Evolutionary conservation across 306 rosid species (phyloP).

Genomic region (Cicer arietinum): DNA sequence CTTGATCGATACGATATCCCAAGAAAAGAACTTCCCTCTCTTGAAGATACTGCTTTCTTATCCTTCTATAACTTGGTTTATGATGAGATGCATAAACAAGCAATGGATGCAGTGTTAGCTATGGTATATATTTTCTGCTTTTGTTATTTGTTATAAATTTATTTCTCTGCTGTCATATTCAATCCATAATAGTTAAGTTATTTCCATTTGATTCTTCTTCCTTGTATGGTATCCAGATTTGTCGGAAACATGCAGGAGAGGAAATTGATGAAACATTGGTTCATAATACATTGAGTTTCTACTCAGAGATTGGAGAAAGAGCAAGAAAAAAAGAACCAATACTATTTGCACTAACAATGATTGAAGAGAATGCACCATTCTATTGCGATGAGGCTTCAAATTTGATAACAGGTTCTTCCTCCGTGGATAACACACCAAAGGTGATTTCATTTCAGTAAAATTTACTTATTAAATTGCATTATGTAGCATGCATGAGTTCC

Average conservation of each 20-base stretch:
- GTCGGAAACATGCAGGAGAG: conserved; percentile 66
- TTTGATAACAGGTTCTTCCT: conserved; percentile 66
- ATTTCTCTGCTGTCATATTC: background rate
- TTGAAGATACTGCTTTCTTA: conserved; percentile 62
- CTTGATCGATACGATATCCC: conserved; percentile 65
- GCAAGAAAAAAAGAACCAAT: conserved; percentile 58
- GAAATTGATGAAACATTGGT: conserved; percentile 65
- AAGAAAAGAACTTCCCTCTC: conserved; percentile 65
- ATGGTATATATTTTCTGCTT: conserved; percentile 62
- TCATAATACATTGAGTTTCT: conserved; percentile 62
- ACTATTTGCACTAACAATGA: conserved; percentile 61
- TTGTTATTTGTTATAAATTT: background rate
- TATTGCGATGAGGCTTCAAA: conserved; percentile 58
- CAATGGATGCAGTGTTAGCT: conserved; percentile 65
- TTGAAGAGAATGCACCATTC: conserved; percentile 54
- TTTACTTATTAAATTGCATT: background rate
- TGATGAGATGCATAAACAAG: conserved; percentile 69
- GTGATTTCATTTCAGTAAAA: conserved; percentile 33
- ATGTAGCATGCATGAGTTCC: background rate
- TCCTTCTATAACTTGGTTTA: conserved; percentile 77
- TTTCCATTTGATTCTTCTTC: background rate
- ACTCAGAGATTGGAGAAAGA: conserved; percentile 66
- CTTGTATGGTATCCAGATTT: conserved; percentile 44
- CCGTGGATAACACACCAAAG: conserved; percentile 61
- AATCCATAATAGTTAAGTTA: background rate